A percentile compares a stretch with the other conserved stretches of the same genome.
Evolutionary conservation across 2,329 filamentous ascomycete species (phyloP).

Genomic region (Thielaviopsis ethacetica): DNA sequence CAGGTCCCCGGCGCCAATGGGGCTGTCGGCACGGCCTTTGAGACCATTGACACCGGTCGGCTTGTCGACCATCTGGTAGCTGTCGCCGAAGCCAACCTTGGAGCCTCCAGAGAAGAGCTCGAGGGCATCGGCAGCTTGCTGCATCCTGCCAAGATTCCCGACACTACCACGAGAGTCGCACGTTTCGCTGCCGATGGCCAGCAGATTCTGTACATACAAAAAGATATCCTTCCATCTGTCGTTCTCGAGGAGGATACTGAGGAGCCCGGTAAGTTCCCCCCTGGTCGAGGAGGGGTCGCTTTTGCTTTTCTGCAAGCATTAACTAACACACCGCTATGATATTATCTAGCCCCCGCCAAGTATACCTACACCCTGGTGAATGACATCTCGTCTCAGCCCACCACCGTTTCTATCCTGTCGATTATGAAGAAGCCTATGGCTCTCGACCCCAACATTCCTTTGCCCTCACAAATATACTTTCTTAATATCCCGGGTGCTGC

Average conservation of each 20-base stretch:
- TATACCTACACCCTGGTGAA: constrained; percentile 68
- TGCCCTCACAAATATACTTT: constrained; percentile 80
- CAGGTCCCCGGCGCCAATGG: constrained; percentile 31
- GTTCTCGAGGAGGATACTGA: constrained; percentile 32
- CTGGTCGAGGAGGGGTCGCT: background rate
- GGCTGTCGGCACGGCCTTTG: constrained; percentile 28
- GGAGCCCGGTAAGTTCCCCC: constrained; percentile 24
- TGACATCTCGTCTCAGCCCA: constrained; percentile 63
- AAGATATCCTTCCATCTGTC: constrained; percentile 48
- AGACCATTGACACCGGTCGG: constrained; percentile 47
- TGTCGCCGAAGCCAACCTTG: constrained; percentile 57
- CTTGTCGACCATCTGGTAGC: constrained; percentile 57
- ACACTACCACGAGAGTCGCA: constrained; percentile 74
- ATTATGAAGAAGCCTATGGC: constrained; percentile 80
- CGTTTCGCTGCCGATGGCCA: constrained; percentile 83
- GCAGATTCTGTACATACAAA: constrained; percentile 78
- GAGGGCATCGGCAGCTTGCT: constrained; percentile 69
- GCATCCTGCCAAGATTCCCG: constrained; percentile 50
- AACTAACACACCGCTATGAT: constrained; percentile 16
- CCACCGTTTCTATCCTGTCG: constrained; percentile 73
- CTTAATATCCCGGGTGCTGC: constrained; percentile 79
- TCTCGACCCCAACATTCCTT: constrained; percentile 66
- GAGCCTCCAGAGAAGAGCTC: constrained; percentile 62
- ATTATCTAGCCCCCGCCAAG: constrained; percentile 25
- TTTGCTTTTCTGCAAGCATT: background rate